Conservation (phyloP, 106 monocot species). For the Amphibolis antarctica region DNA sequence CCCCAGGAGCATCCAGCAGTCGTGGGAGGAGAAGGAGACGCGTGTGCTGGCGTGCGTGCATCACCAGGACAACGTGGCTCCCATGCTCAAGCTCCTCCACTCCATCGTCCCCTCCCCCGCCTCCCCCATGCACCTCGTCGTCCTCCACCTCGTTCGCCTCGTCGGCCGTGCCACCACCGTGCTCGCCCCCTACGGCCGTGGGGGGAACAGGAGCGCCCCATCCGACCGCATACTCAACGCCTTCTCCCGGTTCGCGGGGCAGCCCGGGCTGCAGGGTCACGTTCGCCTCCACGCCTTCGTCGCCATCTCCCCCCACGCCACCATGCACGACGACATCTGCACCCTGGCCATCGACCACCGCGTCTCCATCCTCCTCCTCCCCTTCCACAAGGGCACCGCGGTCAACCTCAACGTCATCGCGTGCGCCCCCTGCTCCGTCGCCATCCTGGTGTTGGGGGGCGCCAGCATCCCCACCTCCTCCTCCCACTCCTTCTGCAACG, state of each 20-base stretch:
- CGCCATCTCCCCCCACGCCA: conserved; percentile 2
- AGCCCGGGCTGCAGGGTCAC: neutral
- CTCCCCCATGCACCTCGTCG: neutral
- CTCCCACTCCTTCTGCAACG: conserved; percentile 3
- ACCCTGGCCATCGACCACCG: conserved; percentile 10
- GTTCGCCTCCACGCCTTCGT: conserved; percentile 9
- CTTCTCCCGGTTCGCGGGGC: conserved; percentile 1
- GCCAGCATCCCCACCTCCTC: neutral
- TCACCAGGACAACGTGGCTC: conserved; percentile 1
- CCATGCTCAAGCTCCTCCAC: conserved; percentile 6
- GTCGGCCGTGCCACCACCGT: conserved; percentile 1
- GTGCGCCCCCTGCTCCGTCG: conserved; percentile 50
- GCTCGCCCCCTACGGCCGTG: neutral
- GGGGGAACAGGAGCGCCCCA: neutral
- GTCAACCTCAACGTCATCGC: conserved; percentile 34
- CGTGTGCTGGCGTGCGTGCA: conserved; percentile 14
- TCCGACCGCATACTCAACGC: conserved; percentile 12
- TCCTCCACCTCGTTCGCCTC: conserved; percentile 8
- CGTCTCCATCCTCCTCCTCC: conserved; percentile 7
- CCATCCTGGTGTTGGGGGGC: conserved; percentile 9
- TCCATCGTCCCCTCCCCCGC: neutral
- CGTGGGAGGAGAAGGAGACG: neutral
- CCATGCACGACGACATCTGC: conserved; percentile 16
- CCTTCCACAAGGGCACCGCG: conserved; percentile 15
- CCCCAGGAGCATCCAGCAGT: conserved; percentile 4